Evolutionary conservation across 768 basidiomycete species (phyloP).

Genomic region (Auriscalpium microsporum): DNA sequence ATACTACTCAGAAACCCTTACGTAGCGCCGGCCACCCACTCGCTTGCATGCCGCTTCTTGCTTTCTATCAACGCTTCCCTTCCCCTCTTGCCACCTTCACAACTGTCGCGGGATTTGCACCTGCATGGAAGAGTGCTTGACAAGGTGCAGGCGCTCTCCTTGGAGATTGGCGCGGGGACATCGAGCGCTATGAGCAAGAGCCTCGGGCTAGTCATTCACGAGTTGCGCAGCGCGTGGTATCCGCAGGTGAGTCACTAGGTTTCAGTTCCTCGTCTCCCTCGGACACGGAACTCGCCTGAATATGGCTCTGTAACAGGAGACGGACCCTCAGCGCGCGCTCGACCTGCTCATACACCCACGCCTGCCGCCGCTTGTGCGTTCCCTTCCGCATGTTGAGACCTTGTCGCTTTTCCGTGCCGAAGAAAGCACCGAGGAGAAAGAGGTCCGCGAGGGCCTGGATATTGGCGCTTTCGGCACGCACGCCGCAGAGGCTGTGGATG

Average conservation of each 20-base stretch:
- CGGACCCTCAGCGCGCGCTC: constrained; percentile 28
- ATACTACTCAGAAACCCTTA: constrained; percentile 40
- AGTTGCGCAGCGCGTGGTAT: constrained; percentile 15
- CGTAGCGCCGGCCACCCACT: constrained; percentile 45
- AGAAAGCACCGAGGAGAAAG: constrained; percentile 55
- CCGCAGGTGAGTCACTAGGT: constrained; percentile 17
- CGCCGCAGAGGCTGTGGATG: neutral
- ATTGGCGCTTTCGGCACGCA: constrained; percentile 21
- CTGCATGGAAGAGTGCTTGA: constrained; percentile 38
- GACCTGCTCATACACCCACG: constrained; percentile 73
- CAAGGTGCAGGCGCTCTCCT: constrained; percentile 39
- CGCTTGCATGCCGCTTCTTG: constrained; percentile 49
- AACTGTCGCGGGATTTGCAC: constrained; percentile 41
- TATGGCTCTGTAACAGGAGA: constrained; percentile 15
- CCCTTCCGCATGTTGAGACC: constrained; percentile 53
- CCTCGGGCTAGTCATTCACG: constrained; percentile 44
- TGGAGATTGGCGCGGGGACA: constrained; percentile 45
- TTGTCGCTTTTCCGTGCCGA: constrained; percentile 55
- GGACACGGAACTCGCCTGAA: too few species aligned
- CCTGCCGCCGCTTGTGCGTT: constrained; percentile 64
- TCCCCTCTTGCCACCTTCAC: constrained; percentile 45
- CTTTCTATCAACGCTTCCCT: constrained; percentile 50
- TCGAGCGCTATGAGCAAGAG: constrained; percentile 53
- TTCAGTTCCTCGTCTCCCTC: too few species aligned
- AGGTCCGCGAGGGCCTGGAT: constrained; percentile 33